These are phyloP conservation scores for Epichloe sylvatica DNA, from an alignment of 2,329 filamentous ascomycete species.

Conservation along the genomic window DNA sequence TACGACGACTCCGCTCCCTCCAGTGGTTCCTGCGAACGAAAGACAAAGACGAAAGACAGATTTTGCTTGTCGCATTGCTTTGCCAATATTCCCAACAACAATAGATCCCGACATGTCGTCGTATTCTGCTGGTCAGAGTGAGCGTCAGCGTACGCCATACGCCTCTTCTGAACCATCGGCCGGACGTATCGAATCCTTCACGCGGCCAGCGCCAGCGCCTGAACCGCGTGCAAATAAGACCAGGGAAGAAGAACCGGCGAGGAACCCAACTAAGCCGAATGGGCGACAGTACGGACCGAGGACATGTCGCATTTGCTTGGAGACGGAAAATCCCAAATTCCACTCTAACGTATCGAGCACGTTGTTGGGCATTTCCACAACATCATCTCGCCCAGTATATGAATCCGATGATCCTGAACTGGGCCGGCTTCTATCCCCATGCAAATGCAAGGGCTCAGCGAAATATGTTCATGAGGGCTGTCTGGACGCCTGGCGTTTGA, in stretches of 20 bases:
- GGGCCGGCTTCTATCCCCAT: conserved; percentile 74
- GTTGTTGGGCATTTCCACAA: conserved; percentile 20
- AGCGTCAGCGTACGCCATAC: conserved; percentile 4
- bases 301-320: conserved; percentile 82
- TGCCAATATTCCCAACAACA: not conserved
- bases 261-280: conserved; percentile 7
- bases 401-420: conserved; percentile 59
- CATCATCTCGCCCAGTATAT: conserved; percentile 37
- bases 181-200: not conserved
- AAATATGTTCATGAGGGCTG: conserved; percentile 92
- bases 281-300: conserved; percentile 49
- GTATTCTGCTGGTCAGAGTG: conserved; percentile 9
- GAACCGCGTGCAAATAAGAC: not conserved
- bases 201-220: not conserved
- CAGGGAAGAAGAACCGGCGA: conserved; percentile 3
- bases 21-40: not conserved
- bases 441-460: conserved; percentile 83
- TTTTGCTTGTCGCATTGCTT: not conserved
- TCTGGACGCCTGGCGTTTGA: conserved; percentile 66
- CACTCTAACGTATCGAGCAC: conserved; percentile 19
- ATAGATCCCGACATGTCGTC: conserved; percentile 17
- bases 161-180: not conserved
- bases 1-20: not conserved
- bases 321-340: conserved; percentile 42
- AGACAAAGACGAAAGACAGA: not conserved